Evolutionary conservation across 2,329 filamentous ascomycete genomes (phyloP).

Genomic region (Hymenoscyphus fraxineus): DNA sequence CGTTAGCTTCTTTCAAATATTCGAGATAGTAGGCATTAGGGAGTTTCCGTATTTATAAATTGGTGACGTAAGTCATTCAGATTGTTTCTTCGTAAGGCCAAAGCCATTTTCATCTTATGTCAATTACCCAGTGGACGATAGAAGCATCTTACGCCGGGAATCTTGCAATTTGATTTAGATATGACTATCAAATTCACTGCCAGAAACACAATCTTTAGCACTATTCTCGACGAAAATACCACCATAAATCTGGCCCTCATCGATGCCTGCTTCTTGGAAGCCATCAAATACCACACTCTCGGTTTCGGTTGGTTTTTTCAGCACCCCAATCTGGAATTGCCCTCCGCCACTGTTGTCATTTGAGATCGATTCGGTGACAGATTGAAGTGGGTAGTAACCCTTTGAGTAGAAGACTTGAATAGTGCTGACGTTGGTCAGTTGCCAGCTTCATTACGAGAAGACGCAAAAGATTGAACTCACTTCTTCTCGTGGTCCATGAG

Average conservation of each 20-base stretch:
- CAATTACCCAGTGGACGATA: too few species aligned
- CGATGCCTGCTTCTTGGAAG: slow-evolving; percentile 44
- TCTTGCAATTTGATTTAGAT: too few species aligned
- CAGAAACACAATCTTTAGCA: slow-evolving; percentile 38
- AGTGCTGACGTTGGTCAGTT: slow-evolving; percentile 42
- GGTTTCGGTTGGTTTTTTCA: slow-evolving; percentile 50
- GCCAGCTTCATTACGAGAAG: not conserved
- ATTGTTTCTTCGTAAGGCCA: too few species aligned
- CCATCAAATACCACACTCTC: slow-evolving; percentile 47
- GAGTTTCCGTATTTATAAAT: too few species aligned
- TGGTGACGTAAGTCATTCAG: too few species aligned
- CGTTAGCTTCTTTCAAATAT: too few species aligned
- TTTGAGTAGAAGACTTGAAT: slow-evolving; percentile 55
- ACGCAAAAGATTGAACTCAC: slow-evolving; percentile 36
- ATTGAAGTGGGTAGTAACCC: slow-evolving; percentile 42
- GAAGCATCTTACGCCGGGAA: too few species aligned
- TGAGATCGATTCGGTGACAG: slow-evolving; percentile 42
- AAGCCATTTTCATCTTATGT: too few species aligned
- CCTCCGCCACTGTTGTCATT: slow-evolving; percentile 55
- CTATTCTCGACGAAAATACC: slow-evolving; percentile 52
- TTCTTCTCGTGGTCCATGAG: slow-evolving; percentile 53
- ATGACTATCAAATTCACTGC: too few species aligned
- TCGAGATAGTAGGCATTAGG: too few species aligned
- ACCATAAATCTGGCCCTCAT: slow-evolving; percentile 50
- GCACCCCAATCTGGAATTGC: slow-evolving; percentile 57